These are phyloP conservation scores for Takashimella tepidaria DNA, from an alignment of 1,284 basidiomycete genomes.

Conservation along the genomic window DNA sequence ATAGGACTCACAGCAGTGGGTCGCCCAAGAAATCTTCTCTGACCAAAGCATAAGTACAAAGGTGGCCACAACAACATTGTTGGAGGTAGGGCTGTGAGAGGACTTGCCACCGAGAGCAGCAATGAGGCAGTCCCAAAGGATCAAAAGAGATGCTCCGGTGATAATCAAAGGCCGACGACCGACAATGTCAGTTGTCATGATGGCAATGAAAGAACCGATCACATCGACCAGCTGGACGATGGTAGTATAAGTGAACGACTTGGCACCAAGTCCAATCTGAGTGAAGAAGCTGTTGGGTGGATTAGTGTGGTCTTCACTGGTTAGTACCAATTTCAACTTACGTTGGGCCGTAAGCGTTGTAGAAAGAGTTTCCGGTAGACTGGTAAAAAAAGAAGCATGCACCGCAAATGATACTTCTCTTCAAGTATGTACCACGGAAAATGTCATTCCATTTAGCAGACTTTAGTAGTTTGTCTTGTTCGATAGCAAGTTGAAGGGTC, in stretches of 20 bases:
- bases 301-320: too few relatives aligned
- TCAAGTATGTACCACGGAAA: constrained; percentile 16
- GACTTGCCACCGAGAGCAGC: constrained; percentile 13
- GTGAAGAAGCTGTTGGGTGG: constrained; percentile 19
- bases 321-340: too few relatives aligned
- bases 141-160: constrained; percentile 9
- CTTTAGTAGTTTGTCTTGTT: constrained; percentile 2
- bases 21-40: constrained; percentile 17
- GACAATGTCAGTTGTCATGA: constrained; percentile 11
- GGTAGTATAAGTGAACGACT: constrained; percentile 21
- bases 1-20: constrained; percentile 14
- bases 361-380: constrained; percentile 18
- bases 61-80: constrained; percentile 18
- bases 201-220: constrained; percentile 13
- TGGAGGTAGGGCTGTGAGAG: constrained; percentile 2
- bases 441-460: constrained; percentile 20
- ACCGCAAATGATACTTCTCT: constrained; percentile 9
- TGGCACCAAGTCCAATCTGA: constrained; percentile 16
- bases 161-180: constrained; percentile 21
- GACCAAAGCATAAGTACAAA: constrained; percentile 17
- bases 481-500: constrained; percentile 18
- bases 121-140: constrained; percentile 16
- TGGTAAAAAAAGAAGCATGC: constrained; percentile 14
- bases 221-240: constrained; percentile 15
- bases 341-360: constrained; percentile 19